Evolutionary conservation across 352 stramenopile species (phyloP), one percentile per base, ranked within the genome.

Genomic region (Pythium brassicae): DNA sequence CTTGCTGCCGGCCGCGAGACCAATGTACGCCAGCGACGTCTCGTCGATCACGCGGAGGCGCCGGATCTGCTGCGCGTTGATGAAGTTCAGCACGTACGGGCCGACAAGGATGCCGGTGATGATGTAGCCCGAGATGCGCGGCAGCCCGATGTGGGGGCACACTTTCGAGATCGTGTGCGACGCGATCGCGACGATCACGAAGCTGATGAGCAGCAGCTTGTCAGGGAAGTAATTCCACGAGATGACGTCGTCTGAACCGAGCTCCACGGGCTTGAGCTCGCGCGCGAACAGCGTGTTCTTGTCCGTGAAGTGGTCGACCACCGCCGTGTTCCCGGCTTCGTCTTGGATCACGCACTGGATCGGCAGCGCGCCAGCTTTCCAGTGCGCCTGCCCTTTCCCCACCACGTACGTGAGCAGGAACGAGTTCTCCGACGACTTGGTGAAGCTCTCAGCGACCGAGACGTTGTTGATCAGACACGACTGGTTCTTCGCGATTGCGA

Each of bases 41-140:
- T 88, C 78, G n/a, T 88, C 78, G 42, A 88, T 66, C 42, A 88
- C 68, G 19, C 77, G 76, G 32, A 82, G 34, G 27, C 76, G 72
- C 6, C 70, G 69, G 37, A 83, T 76, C 54, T 86, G 69, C 32
- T 68, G 53, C 0, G 55, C 68, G 3, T 61, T 70, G 20, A 89
- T 57, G 5, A 86, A 71, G 25, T 81, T 79, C 23, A 87, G 61
- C 32, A 86, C 74, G 54, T 84, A 87, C 23, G 78, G 78, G n/a
- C 78, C 78, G 4, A 81, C 71, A 19, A 89, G 35, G 25, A 89
- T 82, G 9, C 78, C 78, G 2, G 76, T 89, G 32, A 81, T 53
- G 32, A 89, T 71, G 54, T 89, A 89, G 8, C 78, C 78, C 8
- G 78, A 81, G 59, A 89, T 89, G 8, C 68, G 76, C 3, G 78